Evolutionary conservation across 306 rosid species (phyloP).

Genomic region (Pyrus bretschneideri): DNA sequence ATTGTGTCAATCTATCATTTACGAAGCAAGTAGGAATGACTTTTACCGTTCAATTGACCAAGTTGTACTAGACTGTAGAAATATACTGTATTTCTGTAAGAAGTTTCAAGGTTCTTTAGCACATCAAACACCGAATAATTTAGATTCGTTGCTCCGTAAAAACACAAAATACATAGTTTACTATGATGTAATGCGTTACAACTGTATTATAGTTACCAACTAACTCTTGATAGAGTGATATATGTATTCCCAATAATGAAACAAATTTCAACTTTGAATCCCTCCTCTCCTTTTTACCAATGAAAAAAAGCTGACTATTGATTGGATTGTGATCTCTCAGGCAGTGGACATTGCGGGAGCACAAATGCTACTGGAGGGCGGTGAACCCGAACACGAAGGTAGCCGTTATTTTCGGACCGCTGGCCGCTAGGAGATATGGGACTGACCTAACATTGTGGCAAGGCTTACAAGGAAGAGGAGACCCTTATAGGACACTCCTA

Average conservation of each 20-base stretch:
- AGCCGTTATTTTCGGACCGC: slow-evolving; percentile 53
- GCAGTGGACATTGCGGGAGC: slow-evolving; percentile 56
- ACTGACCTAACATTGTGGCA: slow-evolving; percentile 66
- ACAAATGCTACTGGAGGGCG: slow-evolving; percentile 78
- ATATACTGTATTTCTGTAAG: too few relatives aligned
- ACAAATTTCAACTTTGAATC: not conserved
- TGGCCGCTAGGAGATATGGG: slow-evolving; percentile 60
- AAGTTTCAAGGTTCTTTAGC: too few relatives aligned
- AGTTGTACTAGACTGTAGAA: not conserved
- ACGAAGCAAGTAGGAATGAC: too few relatives aligned
- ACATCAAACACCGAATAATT: too few relatives aligned
- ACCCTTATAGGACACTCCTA: slow-evolving; percentile 64
- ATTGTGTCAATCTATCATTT: not conserved
- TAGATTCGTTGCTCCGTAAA: not conserved
- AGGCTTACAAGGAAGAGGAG: slow-evolving; percentile 77
- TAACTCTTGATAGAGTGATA: not conserved
- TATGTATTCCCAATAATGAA: not conserved
- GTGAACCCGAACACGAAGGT: slow-evolving; percentile 69
- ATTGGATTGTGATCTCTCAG: slow-evolving; percentile 23
- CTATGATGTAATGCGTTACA: not conserved
- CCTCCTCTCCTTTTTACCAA: too few relatives aligned
- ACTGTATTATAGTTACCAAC: not conserved
- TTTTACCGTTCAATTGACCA: not conserved
- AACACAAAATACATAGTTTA: not conserved
- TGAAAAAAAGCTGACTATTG: not conserved